Evolutionary conservation across 2,329 filamentous ascomycete genomes (phyloP), one percentile per base, ranked within the genome.

Genomic region (Aspergillus luchuensis): DNA sequence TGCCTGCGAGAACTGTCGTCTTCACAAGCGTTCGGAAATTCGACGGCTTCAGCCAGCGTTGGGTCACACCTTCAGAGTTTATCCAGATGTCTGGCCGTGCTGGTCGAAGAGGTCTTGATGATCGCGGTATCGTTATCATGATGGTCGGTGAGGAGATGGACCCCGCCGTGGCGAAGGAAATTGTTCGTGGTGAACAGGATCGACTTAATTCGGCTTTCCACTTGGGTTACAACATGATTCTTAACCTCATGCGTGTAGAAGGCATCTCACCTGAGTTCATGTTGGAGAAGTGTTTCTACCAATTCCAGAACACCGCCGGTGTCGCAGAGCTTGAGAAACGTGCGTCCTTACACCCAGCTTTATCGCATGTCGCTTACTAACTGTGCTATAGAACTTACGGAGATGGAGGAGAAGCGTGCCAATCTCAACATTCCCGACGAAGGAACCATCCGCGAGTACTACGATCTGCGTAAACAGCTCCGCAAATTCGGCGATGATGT

Each of bases 1-100:
- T 99, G 95, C 95, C 95, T 67, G 95, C 95, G 25, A 97, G 97
- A 82, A 99, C 95, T 0, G 95, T 99, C 1, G 93, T 99, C n/a
- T 99, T 99, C 76, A 97, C 95, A 0, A 93, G 91, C 67, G 92
- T 99, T 8, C 90, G 90, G 56, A 99, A 99, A 74, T 99, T 93
- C 73, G 95, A 99, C 72, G 96, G 96, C 59, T 84, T 88, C 6
- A 84, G 85, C 61, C 86, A 87, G 69, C 86, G 94, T 65, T 96
- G 93, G 78, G 85, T 98, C 19, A 97, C 93, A 0, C 92, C 92
- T 1, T 97, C 92, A 10, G 95, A 99, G 71, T 99, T 98, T 77
- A 91, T 99, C 56, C 95, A 99, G 75, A 99, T 99, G 95, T 97
- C 95, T 57, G 95, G 95, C 63, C 91, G 95, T 78, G 95, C 95